Evolutionary conservation across 306 rosid species (phyloP).

Genomic region (Potentilla sterilis): DNA sequence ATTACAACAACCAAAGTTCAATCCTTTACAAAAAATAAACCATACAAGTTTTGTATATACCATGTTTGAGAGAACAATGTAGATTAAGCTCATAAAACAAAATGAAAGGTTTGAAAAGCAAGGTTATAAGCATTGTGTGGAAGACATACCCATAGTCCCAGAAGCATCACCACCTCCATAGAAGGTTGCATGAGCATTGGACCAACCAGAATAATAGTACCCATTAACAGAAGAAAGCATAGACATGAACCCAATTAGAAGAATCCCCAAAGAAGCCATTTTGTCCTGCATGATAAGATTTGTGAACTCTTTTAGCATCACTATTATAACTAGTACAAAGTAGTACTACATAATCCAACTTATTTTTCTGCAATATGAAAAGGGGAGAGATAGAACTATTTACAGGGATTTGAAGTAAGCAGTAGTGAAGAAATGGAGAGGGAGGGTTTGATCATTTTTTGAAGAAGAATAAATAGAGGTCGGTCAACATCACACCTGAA

Average conservation of each 20-base stretch:
- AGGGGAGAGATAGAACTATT: conserved; percentile 9
- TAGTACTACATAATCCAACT: conserved; percentile 5
- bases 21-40: not conserved
- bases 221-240: conserved; percentile 42
- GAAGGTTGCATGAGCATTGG: conserved; percentile 80
- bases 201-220: conserved; percentile 59
- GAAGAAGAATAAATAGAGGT: conserved; percentile 62
- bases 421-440: conserved; percentile 47
- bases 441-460: conserved; percentile 18
- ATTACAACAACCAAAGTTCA: not conserved
- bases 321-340: not conserved
- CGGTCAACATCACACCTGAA: conserved; percentile 52
- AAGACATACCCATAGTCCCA: conserved; percentile 74
- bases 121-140: not conserved
- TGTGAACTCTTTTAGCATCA: conserved; percentile 10
- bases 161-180: conserved; percentile 88
- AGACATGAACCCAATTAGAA: conserved; percentile 42
- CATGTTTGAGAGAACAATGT: not conserved
- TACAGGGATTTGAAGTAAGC: conserved; percentile 30
- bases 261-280: conserved; percentile 45
- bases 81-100: not conserved
- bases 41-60: not conserved
- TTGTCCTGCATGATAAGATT: conserved; percentile 36
- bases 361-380: not conserved
- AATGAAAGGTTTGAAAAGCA: not conserved